These are phyloP conservation scores for Camillea tinctor DNA, from an alignment of 2,329 filamentous ascomycete species.

Conservation along the genomic window DNA sequence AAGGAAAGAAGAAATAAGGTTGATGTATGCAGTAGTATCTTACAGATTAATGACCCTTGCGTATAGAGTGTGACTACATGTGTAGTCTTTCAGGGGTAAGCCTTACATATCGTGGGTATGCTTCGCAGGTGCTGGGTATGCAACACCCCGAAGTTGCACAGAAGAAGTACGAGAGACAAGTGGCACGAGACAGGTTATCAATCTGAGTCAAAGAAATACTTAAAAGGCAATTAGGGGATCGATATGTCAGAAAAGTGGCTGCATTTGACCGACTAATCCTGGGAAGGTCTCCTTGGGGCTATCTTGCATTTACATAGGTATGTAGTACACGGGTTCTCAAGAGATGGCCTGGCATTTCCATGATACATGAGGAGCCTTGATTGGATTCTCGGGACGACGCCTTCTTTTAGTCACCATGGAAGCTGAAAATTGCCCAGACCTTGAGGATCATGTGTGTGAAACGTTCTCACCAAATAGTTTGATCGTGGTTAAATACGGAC, in stretches of 20 bases:
- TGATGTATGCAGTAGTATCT: neutral
- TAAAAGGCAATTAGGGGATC: constrained; percentile 1
- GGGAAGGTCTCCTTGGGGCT: neutral
- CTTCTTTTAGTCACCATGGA: neutral
- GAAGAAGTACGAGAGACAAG: constrained; percentile 16
- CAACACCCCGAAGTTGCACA: constrained; percentile 21
- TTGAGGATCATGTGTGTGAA: neutral
- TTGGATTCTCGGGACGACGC: neutral
- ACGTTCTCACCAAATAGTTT: neutral
- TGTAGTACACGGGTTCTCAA: neutral
- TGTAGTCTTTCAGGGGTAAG: constrained; percentile 3
- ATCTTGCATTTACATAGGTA: neutral
- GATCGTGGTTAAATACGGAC: neutral
- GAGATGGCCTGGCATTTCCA: neutral
- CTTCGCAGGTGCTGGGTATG: constrained; percentile 23
- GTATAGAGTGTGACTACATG: constrained; percentile 2
- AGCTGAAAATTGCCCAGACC: neutral
- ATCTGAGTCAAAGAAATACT: neutral
- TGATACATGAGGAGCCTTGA: neutral
- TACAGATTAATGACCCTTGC: neutral
- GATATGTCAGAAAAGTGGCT: neutral
- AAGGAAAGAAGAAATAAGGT: neutral
- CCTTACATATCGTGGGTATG: constrained; percentile 9
- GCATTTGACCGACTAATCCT: neutral
- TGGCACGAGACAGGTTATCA: constrained; percentile 13